Evolutionary conservation across 139 green algal species (phyloP).

Genomic region (Limnomonas spitsbergensis): DNA sequence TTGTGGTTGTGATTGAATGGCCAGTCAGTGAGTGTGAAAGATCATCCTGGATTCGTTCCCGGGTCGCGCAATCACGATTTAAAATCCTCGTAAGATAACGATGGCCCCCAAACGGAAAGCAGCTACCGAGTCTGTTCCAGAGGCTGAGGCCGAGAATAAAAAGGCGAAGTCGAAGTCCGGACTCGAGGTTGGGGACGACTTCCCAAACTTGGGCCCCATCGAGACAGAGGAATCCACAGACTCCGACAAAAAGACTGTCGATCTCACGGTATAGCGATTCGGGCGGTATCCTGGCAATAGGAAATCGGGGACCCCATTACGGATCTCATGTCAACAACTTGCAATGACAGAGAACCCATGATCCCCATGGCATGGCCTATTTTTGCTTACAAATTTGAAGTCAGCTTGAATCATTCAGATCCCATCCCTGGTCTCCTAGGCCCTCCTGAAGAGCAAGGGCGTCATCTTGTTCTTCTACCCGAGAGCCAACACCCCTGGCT

Average conservation of each 20-base stretch:
- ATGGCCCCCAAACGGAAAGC: slow-evolving; percentile 15
- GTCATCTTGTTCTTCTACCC: slow-evolving; percentile 42
- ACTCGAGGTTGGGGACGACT: background rate
- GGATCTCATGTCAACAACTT: no score
- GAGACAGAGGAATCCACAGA: slow-evolving; percentile 12
- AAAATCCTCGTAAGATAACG: no score
- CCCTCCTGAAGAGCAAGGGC: slow-evolving; percentile 27
- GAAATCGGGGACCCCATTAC: no score
- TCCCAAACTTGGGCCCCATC: background rate
- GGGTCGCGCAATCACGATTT: no score
- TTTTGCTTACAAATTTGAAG: background rate
- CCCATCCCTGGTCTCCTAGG: no score
- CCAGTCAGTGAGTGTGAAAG: no score
- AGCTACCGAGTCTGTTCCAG: background rate
- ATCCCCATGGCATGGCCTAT: background rate
- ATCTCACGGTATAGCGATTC: background rate
- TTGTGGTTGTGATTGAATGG: no score
- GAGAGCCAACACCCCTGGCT: slow-evolving; percentile 42
- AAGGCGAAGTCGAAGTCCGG: background rate
- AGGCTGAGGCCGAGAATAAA: background rate
- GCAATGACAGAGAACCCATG: no score
- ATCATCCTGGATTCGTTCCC: no score
- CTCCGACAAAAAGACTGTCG: background rate
- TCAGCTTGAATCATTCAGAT: no score
- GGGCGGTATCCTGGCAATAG: background rate